Evolutionary conservation across 805 yeast species (phyloP), one percentile per base, ranked within the genome.

Genomic region (Candida vaughaniae): DNA sequence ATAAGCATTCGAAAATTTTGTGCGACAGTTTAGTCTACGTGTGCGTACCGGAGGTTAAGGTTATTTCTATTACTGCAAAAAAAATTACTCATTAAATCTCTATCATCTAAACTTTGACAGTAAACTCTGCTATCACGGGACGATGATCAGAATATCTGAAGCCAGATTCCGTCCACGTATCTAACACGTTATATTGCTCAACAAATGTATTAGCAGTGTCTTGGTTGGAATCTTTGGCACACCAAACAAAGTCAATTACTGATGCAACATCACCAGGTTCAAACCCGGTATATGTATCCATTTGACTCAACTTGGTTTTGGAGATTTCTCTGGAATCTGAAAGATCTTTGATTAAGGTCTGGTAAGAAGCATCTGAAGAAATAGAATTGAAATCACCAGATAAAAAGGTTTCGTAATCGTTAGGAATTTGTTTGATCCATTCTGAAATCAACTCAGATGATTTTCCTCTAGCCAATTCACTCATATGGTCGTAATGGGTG

Each of bases 301-400:
- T 52, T 34, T 60, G 12, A 17, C 41, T 39, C 5, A 32, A 26
- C 12, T 29, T 22, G 1, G 25, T 22, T 3, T 62, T 56, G 3
- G 65, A 57, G 8, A 56, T 48, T 8, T 60, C 5, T 71, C 73
- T n/a, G 53, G 55, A 29, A 26, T 52, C 55, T 31, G 31, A 16
- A 5, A 52, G 26, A 16, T 14, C 20, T 8, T 48, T 37, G 4
- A 60, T 36, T 26, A 75, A 45, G 1, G 73, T 68, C 35, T 65
- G 60, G 25, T 53, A 55, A 11, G 55, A 47, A 17, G 39, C 31
- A 20, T 48, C 55, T 2, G 43, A 26, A 4, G 36, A 22, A 14
- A 34, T 27, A 2, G 80, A 69, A 48, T 80, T 80, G 58, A 80
- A 73, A 50, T 78, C 83, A 3, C 84, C 84, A 11, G 67, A 57